Evolutionary conservation across 2,329 filamentous ascomycete species (phyloP).

Genomic region (Ambrosiella beaveri): DNA sequence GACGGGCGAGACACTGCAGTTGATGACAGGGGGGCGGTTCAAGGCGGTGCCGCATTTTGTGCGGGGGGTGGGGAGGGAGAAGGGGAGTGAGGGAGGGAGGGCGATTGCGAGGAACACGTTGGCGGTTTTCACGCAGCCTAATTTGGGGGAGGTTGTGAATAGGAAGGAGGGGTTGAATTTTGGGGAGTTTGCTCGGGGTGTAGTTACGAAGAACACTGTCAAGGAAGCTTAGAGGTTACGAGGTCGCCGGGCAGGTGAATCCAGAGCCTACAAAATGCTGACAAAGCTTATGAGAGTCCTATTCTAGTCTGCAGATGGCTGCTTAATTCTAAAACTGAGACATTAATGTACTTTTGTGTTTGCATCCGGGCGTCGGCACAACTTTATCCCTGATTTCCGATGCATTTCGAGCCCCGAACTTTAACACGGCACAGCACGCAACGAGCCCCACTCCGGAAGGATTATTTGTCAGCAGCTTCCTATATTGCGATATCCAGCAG

Average conservation of each 20-base stretch:
- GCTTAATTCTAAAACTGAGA: background rate
- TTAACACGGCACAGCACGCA: background rate
- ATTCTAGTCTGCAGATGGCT: background rate
- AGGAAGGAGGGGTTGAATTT: conserved; percentile 49
- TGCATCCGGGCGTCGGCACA: background rate
- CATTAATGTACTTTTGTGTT: background rate
- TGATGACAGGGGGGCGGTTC: conserved; percentile 82
- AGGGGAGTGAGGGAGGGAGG: conserved; percentile 24
- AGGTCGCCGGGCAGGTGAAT: background rate
- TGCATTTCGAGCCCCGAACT: background rate
- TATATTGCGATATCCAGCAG: background rate
- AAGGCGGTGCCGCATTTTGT: conserved; percentile 95
- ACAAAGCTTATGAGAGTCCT: background rate
- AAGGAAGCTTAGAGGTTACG: conserved; percentile 15
- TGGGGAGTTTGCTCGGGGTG: conserved; percentile 53
- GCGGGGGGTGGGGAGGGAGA: conserved; percentile 45
- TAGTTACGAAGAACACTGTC: conserved; percentile 43
- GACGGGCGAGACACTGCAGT: conserved; percentile 79
- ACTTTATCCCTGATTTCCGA: background rate
- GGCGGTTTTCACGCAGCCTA: conserved; percentile 94
- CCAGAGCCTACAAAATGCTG: background rate
- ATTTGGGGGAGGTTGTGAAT: conserved; percentile 66
- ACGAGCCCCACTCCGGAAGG: background rate
- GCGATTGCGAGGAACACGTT: conserved; percentile 68
- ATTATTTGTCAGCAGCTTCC: conserved; percentile 11